Percentiles rank a stretch among this genome's conserved stretches.
Conservation (phyloP, 345 rosid species). For the Psidium guajava region DNA sequence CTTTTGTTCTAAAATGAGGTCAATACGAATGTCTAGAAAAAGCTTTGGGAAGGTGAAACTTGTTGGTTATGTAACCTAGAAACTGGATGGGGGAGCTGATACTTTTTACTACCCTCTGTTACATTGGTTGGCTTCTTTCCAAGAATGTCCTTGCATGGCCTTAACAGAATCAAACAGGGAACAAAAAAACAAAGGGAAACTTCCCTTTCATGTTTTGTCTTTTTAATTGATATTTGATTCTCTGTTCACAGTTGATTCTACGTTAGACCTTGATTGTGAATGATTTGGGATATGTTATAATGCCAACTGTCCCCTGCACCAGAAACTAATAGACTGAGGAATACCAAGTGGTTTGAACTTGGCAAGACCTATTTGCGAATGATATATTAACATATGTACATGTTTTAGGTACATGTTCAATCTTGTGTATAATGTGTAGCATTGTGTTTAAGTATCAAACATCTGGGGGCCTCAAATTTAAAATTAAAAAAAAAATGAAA, state of each 20-base stretch:
- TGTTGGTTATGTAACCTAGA: background rate
- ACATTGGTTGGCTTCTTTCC: background rate
- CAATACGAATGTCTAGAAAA: background rate
- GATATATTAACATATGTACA: too few relatives aligned
- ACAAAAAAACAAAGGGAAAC: background rate
- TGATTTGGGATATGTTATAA: background rate
- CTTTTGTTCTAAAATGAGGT: background rate
- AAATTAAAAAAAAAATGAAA: too few relatives aligned
- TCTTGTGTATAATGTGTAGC: too few relatives aligned
- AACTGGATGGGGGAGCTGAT: background rate
- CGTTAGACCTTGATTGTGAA: background rate
- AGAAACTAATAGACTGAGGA: background rate
- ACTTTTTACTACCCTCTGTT: background rate
- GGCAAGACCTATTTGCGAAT: too few relatives aligned
- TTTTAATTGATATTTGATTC: background rate
- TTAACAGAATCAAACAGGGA: background rate
- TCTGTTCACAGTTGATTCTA: background rate
- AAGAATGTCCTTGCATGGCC: background rate
- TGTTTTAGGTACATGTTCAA: too few relatives aligned
- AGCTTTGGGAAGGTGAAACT: background rate
- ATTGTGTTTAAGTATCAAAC: too few relatives aligned
- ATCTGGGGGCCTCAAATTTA: too few relatives aligned
- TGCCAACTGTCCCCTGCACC: background rate
- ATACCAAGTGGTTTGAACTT: background rate
- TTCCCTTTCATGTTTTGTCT: background rate